A percentile compares a stretch with the other conserved stretches of the same genome.
phyloP scores from a whole-genome alignment of 2,329 filamentous ascomycete species.

The Fusarium sarcochroum region DNA sequence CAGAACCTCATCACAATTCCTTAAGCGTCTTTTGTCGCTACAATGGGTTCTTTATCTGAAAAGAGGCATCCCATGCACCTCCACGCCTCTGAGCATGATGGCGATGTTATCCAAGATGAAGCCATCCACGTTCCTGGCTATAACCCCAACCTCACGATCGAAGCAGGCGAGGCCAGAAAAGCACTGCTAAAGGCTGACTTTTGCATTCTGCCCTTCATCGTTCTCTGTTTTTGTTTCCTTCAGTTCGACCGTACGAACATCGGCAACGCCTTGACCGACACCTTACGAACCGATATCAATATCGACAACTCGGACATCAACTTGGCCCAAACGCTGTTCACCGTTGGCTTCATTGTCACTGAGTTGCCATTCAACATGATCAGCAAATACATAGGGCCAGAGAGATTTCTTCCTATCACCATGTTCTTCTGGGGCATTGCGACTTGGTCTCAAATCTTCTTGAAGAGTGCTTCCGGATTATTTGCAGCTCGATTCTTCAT shows the following conservation, averaged over 20 bases:
- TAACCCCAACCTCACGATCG: conserved; percentile 32
- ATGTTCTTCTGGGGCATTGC: conserved; percentile 51
- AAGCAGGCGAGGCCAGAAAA: conserved; percentile 20
- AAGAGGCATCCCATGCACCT: conserved; percentile 8
- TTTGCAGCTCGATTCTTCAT: conserved; percentile 49
- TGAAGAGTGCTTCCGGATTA: conserved; percentile 45
- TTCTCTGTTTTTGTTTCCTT: conserved; percentile 52
- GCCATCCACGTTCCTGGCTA: conserved; percentile 46
- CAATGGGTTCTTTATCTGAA: conserved; percentile 33
- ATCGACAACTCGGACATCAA: conserved; percentile 67
- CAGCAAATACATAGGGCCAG: conserved; percentile 48
- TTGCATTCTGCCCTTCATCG: conserved; percentile 49
- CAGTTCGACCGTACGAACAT: conserved; percentile 58
- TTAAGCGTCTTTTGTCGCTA: neutral
- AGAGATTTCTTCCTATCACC: conserved; percentile 49
- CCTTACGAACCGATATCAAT: conserved; percentile 62
- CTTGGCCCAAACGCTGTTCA: conserved; percentile 65
- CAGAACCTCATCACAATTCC: neutral
- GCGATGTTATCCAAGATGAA: conserved; percentile 29
- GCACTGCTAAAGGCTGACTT: conserved; percentile 48
- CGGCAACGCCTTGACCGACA: conserved; percentile 66
- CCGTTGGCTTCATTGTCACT: conserved; percentile 63
- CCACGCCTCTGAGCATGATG: conserved; percentile 17
- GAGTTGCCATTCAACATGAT: conserved; percentile 54
- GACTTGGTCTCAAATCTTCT: conserved; percentile 50